Evolutionary conservation across 2,329 filamentous ascomycete genomes (phyloP).

Genomic region (Shiraia sp.): DNA sequence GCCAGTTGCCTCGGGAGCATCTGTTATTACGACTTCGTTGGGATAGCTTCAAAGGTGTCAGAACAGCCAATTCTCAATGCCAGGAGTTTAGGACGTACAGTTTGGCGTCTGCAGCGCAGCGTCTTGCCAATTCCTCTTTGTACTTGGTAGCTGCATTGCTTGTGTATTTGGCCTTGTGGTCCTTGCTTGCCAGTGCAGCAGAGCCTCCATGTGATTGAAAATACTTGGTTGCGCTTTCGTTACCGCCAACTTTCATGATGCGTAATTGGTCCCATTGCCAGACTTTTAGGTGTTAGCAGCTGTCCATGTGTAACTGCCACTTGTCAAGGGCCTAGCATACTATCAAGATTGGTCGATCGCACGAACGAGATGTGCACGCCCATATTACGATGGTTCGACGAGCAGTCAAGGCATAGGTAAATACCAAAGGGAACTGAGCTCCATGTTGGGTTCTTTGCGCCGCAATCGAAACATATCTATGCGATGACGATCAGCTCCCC

Average conservation of each 20-base stretch:
- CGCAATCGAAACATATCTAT: conserved; percentile 97
- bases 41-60: conserved; percentile 66
- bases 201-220: conserved; percentile 96
- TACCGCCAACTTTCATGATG: conserved; percentile 97
- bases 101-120: conserved; percentile 79
- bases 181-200: conserved; percentile 92
- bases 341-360: conserved; percentile 95
- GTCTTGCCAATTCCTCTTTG: conserved; percentile 91
- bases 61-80: conserved; percentile 27
- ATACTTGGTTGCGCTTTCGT: conserved; percentile 97
- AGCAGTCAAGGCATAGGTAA: conserved; percentile 97
- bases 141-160: conserved; percentile 94
- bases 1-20: conserved; percentile 60
- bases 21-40: conserved; percentile 81
- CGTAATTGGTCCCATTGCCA: conserved; percentile 99
- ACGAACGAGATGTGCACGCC: conserved; percentile 99
- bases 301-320: conserved; percentile 53
- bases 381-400: conserved; percentile 93
- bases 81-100: conserved; percentile 62
- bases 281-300: conserved; percentile 44
- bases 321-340: conserved; percentile 59
- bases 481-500: conserved; percentile 25
- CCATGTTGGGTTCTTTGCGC: conserved; percentile 97
- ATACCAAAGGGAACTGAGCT: conserved; percentile 96
- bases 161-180: conserved; percentile 94